Percentiles rank a stretch among this genome's conserved stretches.
These are phyloP conservation scores for Pichia sp. DNA, from an alignment of 1,139 yeast genomes.

Conservation along the genomic window DNA sequence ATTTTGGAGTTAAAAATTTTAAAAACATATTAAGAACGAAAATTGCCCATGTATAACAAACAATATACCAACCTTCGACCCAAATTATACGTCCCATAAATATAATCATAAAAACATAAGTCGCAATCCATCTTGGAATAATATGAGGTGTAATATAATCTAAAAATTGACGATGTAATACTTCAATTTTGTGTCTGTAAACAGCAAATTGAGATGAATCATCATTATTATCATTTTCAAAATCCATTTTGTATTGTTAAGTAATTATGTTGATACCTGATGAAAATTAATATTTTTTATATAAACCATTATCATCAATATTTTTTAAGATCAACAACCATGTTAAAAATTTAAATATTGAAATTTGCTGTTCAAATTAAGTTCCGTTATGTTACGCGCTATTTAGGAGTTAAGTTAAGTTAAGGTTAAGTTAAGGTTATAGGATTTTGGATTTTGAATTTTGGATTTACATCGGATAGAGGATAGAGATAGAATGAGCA, in stretches of 20 bases:
- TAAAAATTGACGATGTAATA: constrained; percentile 56
- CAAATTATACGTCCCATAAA: constrained; percentile 68
- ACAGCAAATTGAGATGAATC: constrained; percentile 8
- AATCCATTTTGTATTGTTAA: constrained; percentile 12
- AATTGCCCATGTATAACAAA: constrained; percentile 87
- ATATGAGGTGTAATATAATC: constrained; percentile 81
- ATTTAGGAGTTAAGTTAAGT: too few species aligned
- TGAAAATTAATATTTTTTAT: too few species aligned
- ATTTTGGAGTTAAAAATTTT: constrained; percentile 90
- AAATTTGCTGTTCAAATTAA: too few species aligned
- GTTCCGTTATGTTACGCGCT: too few species aligned
- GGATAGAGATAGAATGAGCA: too few species aligned
- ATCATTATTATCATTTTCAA: constrained; percentile 8
- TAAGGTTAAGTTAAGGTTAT: too few species aligned
- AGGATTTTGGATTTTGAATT: too few species aligned
- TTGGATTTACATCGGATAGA: too few species aligned
- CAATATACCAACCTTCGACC: constrained; percentile 92
- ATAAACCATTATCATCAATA: too few species aligned
- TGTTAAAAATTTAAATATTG: too few species aligned
- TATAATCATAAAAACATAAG: constrained; percentile 49
- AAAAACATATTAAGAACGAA: constrained; percentile 80
- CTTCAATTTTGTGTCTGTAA: constrained; percentile 11
- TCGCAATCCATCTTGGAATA: constrained; percentile 69
- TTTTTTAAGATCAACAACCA: too few species aligned
- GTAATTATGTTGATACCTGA: too few species aligned